Evolutionary conservation across 345 rosid genomes (phyloP), one percentile per base, ranked within the genome.

Genomic region (Eutrema yunnanense): DNA sequence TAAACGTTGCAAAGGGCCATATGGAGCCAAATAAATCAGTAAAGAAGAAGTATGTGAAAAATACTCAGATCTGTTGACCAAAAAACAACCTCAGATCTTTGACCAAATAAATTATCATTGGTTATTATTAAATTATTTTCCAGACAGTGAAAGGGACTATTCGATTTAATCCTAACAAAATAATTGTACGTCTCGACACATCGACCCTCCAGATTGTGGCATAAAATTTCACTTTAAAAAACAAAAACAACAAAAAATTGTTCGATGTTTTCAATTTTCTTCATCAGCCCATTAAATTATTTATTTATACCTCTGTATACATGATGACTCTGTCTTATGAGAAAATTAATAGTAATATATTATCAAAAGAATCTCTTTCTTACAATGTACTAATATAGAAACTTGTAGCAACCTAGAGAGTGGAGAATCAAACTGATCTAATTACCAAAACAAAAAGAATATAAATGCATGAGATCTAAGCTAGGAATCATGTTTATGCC

Each of bases 401-500:
- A 65, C 64, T 81, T 77, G 77, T 54, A 77, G 81, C 83, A 69
- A 67, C 76, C 80, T 75, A 74, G 42, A 74, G 67, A 50, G 58
- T 65, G 67, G 58, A 67, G 66, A 69, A 78, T 67, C 70, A 73
- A 66, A 73, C 65, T 78, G 66, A 72, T 67, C 66, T 76, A 76
- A 62, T 42, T 43, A 69, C 53, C n/a, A 47, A 38, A 47, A 48
- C 43, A 36, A 47, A 62, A 14, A 44, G 50, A 73, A 55, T 56
- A 62, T 38, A 57, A 14, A 53, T 50, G 65, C 67, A 74, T 52
- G 47, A 79, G 64, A 66, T 73, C 73, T 67, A 42, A 65, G 38
- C 82, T 81, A 87, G 49, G 90, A 81, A 83, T 94, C 91, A 78
- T 94, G 97, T 61, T 89, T 94, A 78, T 89, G 95, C 98, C 98